Evolutionary conservation across 257 asterid species (phyloP).

Genomic region (Petunia secreta): DNA sequence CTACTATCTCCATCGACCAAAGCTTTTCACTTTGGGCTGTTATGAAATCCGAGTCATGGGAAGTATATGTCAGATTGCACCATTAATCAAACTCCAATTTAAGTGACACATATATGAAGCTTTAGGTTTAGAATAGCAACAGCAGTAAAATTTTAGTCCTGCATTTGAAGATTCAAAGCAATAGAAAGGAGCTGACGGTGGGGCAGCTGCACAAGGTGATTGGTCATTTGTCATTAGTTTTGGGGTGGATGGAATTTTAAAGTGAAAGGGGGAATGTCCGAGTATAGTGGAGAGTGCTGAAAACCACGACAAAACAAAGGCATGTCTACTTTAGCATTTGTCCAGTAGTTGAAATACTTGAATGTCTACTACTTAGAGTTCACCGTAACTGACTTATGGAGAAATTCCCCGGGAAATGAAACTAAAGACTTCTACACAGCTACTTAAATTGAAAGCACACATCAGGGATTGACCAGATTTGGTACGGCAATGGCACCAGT

Average conservation of each 20-base stretch:
- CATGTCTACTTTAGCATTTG: neutral
- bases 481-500: neutral
- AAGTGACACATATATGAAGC: neutral
- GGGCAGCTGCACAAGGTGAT: neutral
- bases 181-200: neutral
- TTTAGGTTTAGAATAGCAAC: neutral
- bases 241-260: neutral
- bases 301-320: neutral
- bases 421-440: neutral
- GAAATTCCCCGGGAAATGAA: neutral
- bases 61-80: neutral
- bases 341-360: neutral
- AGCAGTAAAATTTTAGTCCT: no score
- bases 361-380: neutral
- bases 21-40: neutral
- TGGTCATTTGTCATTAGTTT: neutral
- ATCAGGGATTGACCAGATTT: neutral
- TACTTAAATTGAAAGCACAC: neutral
- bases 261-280: neutral
- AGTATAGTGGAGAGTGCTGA: neutral
- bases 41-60: neutral
- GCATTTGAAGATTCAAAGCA: neutral
- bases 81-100: neutral
- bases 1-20: neutral
- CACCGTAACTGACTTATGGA: neutral